Evolutionary conservation across 73 alveolate species (phyloP).

Genomic region (Stentor coeruleus): DNA sequence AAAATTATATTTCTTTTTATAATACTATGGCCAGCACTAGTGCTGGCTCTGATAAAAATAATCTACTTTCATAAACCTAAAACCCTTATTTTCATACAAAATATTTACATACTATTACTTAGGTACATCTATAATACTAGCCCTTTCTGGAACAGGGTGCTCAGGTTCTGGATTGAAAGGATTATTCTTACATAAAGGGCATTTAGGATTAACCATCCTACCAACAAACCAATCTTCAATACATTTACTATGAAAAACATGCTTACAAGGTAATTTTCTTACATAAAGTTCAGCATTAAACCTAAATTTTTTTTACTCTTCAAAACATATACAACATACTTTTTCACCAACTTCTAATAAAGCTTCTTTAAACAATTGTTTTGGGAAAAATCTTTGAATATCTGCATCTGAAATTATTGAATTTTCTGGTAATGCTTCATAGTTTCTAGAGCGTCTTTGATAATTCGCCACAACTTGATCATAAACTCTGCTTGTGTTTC

Average conservation of each 20-base stretch:
- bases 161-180: not conserved
- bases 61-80: too few relatives aligned
- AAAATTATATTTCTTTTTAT: too few relatives aligned
- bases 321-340: conserved; percentile 13
- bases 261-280: conserved; percentile 23
- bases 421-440: not conserved
- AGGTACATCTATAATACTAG: too few relatives aligned
- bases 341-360: not conserved
- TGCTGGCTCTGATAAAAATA: too few relatives aligned
- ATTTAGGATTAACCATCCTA: not conserved
- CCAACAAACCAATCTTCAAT: conserved; percentile 27
- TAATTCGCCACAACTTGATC: not conserved
- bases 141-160: too few relatives aligned
- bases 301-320: not conserved
- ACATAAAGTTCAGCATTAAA: not conserved
- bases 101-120: too few relatives aligned
- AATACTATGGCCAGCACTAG: too few relatives aligned
- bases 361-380: not conserved
- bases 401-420: not conserved
- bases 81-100: too few relatives aligned
- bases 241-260: conserved; percentile 6
- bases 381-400: not conserved
- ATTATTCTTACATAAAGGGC: conserved; percentile 21
- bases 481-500: not conserved
- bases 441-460: not conserved